Evolutionary conservation across 495 filamentous ascomycete species (phyloP).

Genomic region (Penicillium salamii): DNA sequence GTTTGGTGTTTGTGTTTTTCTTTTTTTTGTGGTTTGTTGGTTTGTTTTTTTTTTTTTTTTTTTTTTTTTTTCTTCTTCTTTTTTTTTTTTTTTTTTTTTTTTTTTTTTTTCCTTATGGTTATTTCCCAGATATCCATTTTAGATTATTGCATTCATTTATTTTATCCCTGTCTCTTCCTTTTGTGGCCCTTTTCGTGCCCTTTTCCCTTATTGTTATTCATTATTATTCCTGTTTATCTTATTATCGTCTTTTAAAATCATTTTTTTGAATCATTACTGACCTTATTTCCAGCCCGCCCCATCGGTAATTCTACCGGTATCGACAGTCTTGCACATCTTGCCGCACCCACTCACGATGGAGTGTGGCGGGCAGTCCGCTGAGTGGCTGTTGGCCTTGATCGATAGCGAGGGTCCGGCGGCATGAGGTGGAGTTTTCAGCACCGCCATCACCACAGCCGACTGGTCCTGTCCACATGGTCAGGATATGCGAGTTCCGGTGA

Average conservation of each 20-base stretch:
- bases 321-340: conserved; percentile 8
- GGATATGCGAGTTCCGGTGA: conserved; percentile 7
- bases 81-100: conserved; percentile 1
- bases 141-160: too few species aligned
- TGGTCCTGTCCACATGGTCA: conserved; percentile 13
- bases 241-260: too few species aligned
- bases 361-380: conserved; percentile 24
- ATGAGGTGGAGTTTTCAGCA: conserved; percentile 16
- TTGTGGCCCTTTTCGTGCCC: too few species aligned
- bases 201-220: too few species aligned
- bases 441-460: conserved; percentile 9
- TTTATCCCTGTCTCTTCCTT: too few species aligned
- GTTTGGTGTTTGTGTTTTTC: conserved; percentile 1
- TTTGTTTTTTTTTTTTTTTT: not conserved
- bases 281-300: not conserved
- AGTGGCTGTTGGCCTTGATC: conserved; percentile 23
- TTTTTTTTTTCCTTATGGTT: not conserved
- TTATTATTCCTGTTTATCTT: not conserved
- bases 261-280: conserved; percentile 3
- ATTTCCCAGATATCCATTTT: too few species aligned
- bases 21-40: not conserved
- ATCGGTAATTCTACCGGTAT: conserved; percentile 11
- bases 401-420: conserved; percentile 16
- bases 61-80: not conserved
- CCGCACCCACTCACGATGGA: conserved; percentile 10